Evolutionary conservation across 768 basidiomycete genomes (phyloP).

Genomic region (Tubosaeta sp.): DNA sequence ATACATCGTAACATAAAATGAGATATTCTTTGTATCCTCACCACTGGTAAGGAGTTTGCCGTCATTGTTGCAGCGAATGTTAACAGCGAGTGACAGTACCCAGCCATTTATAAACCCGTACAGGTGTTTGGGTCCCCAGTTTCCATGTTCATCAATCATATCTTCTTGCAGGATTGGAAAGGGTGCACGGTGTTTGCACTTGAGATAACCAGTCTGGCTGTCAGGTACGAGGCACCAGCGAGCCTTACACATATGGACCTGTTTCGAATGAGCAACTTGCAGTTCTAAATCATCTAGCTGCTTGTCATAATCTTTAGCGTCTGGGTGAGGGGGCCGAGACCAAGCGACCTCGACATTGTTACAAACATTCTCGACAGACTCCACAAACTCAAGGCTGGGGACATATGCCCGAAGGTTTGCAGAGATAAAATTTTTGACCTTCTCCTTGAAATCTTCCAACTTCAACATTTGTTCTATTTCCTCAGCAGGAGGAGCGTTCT

Average conservation of each 20-base stretch:
- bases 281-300: too few relatives aligned
- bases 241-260: background rate
- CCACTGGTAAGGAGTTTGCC: slow-evolving; percentile 37
- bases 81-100: slow-evolving; percentile 23
- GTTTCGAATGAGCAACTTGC: too few relatives aligned
- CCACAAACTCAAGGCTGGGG: too few relatives aligned
- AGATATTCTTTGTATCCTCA: slow-evolving; percentile 26
- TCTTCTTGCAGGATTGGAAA: background rate
- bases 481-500: background rate
- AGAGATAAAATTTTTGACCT: too few relatives aligned
- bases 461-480: background rate
- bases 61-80: slow-evolving; percentile 38
- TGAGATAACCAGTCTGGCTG: background rate
- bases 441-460: too few relatives aligned
- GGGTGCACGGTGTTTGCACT: background rate
- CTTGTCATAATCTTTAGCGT: too few relatives aligned
- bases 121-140: background rate
- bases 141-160: background rate
- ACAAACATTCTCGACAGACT: too few relatives aligned
- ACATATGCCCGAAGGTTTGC: too few relatives aligned
- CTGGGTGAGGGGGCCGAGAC: background rate
- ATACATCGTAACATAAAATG: slow-evolving; percentile 36
- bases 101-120: slow-evolving; percentile 6
- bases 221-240: background rate
- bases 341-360: too few relatives aligned